These are phyloP conservation scores for Apophysomyces sp. DNA, from an alignment of 371 early-diverging fungal genomes.

Conservation along the genomic window DNA sequence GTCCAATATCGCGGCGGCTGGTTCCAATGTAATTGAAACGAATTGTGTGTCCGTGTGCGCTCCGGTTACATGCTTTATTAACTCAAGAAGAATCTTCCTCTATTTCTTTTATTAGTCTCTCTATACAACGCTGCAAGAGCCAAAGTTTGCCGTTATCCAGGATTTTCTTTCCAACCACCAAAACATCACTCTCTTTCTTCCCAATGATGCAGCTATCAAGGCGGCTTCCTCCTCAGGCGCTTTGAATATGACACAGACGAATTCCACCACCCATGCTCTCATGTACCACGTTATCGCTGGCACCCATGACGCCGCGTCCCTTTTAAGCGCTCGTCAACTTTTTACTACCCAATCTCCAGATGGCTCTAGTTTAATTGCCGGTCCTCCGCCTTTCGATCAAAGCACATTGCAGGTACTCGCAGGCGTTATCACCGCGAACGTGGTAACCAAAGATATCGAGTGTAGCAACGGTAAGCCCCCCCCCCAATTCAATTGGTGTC, in stretches of 20 bases:
- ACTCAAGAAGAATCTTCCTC: not conserved
- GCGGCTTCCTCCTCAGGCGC: not conserved
- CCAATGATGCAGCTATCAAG: slow-evolving; percentile 5
- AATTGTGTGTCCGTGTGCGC: not conserved
- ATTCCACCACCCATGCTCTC: slow-evolving; percentile 11
- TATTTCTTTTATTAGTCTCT: not conserved
- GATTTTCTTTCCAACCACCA: not conserved
- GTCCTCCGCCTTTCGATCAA: slow-evolving; percentile 5
- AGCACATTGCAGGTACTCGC: slow-evolving; percentile 12
- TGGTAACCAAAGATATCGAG: slow-evolving; percentile 11
- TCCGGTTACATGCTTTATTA: not conserved
- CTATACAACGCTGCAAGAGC: not conserved
- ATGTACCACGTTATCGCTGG: slow-evolving; percentile 11
- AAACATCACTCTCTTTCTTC: slow-evolving; percentile 9
- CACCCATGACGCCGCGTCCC: not conserved
- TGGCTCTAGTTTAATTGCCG: slow-evolving; percentile 5
- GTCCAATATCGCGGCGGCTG: not conserved
- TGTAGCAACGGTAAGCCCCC: slow-evolving; percentile 34
- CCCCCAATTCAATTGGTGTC: too few relatives aligned
- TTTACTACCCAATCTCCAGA: slow-evolving; percentile 7
- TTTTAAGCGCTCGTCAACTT: not conserved
- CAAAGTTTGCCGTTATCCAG: not conserved
- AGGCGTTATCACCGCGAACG: slow-evolving; percentile 20
- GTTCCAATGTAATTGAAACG: not conserved
- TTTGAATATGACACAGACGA: slow-evolving; percentile 11